These are phyloP conservation scores for Candida methanosorbosa DNA, from an alignment of 805 yeast genomes.

Conservation along the genomic window DNA sequence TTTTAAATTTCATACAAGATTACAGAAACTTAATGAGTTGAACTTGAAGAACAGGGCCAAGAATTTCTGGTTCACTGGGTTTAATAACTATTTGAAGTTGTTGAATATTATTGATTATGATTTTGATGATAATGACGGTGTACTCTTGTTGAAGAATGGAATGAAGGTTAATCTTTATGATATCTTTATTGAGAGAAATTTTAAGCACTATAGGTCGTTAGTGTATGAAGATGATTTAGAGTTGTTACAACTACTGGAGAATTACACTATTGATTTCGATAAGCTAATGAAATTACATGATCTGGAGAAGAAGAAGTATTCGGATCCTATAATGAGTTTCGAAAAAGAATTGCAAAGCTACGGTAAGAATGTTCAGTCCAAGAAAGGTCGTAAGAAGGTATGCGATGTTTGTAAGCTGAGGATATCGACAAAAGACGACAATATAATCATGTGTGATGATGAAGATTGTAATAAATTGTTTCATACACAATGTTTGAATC, in stretches of 20 bases:
- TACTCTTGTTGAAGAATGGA: conserved; percentile 3
- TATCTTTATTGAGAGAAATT: conserved; percentile 12
- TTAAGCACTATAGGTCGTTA: conserved; percentile 2
- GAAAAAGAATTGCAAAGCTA: not conserved
- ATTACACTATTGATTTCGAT: no score
- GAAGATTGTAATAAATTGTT: conserved; percentile 63
- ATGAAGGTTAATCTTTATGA: conserved; percentile 22
- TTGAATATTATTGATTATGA: conserved; percentile 17
- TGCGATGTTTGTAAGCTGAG: conserved; percentile 39
- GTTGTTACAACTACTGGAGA: no score
- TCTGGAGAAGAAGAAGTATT: not conserved
- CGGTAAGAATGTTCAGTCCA: not conserved
- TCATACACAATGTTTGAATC: conserved; percentile 61
- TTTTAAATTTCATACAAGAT: conserved; percentile 60
- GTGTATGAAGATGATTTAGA: conserved; percentile 13
- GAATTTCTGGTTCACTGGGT: conserved; percentile 50
- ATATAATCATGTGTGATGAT: conserved; percentile 57
- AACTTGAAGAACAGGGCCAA: conserved; percentile 56
- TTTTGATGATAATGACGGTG: conserved; percentile 4
- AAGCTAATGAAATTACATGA: no score
- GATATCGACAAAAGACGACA: conserved; percentile 29
- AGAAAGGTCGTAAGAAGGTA: conserved; percentile 10
- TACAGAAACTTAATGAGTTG: conserved; percentile 60
- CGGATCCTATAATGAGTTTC: not conserved
- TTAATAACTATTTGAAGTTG: conserved; percentile 49